Conservation (phyloP, 2,329 filamentous ascomycete species). For the Tolypocladium pustulatum region DNA sequence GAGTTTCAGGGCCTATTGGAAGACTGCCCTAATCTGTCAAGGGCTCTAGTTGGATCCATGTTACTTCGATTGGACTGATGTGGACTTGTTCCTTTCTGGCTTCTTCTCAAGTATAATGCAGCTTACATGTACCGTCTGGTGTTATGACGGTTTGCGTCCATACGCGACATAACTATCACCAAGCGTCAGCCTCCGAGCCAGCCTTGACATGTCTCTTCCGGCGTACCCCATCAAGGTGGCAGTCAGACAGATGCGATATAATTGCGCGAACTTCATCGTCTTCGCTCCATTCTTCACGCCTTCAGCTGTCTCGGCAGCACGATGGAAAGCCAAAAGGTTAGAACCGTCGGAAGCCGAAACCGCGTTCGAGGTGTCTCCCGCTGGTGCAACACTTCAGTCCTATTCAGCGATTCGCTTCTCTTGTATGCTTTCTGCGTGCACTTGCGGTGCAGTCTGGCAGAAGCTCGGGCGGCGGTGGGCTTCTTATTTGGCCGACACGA, state of each 20-base stretch:
- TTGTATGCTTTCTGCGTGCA: background rate
- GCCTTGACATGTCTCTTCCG: background rate
- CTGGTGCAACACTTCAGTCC: background rate
- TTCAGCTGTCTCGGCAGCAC: too few species aligned
- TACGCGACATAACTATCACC: background rate
- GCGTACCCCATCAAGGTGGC: slow-evolving; percentile 16
- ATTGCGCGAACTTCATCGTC: background rate
- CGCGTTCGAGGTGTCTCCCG: background rate
- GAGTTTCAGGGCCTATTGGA: background rate
- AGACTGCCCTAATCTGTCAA: background rate
- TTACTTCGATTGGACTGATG: background rate
- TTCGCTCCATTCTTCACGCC: background rate
- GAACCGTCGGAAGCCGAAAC: too few species aligned
- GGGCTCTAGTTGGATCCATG: background rate
- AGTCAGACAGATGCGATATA: background rate
- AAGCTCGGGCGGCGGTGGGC: background rate
- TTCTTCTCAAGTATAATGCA: too few species aligned
- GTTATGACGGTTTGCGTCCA: background rate
- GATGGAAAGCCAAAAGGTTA: too few species aligned
- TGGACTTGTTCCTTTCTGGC: background rate
- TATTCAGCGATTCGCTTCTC: background rate
- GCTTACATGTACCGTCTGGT: too few species aligned
- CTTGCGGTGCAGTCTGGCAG: background rate
- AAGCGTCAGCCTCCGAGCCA: background rate
- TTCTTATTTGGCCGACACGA: background rate